A percentile compares a stretch with the other conserved stretches of the same genome.
phyloP scores from a whole-genome alignment of 805 yeast species.

The Yarrowia deformans region DNA sequence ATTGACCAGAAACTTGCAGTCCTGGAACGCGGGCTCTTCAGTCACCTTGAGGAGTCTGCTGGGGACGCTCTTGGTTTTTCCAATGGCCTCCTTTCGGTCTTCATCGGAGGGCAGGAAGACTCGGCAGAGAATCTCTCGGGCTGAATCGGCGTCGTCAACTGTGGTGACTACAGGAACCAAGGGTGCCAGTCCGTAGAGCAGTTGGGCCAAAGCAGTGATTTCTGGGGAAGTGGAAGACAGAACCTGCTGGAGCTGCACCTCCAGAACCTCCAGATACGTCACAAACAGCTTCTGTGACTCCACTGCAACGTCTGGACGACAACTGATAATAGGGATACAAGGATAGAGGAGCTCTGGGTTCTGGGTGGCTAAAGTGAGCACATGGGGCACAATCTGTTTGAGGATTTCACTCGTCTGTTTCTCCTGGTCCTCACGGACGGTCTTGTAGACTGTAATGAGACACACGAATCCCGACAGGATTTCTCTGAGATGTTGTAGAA shows the following conservation, averaged over 20 bases:
- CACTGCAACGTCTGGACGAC: conserved; percentile 22
- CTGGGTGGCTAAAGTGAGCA: conserved; percentile 16
- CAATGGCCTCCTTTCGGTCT: conserved; percentile 46
- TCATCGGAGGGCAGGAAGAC: conserved; percentile 37
- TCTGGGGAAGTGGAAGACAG: background rate
- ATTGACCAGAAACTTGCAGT: conserved; percentile 42
- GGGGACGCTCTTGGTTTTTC: conserved; percentile 42
- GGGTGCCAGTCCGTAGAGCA: conserved; percentile 15
- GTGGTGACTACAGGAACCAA: conserved; percentile 6
- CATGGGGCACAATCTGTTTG: conserved; percentile 16
- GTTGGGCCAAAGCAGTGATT: conserved; percentile 1
- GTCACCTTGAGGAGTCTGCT: conserved; percentile 44
- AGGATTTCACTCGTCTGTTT: conserved; percentile 4
- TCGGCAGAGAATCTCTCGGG: background rate
- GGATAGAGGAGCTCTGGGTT: conserved; percentile 21
- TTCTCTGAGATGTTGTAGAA: conserved; percentile 5
- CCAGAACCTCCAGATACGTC: conserved; percentile 7
- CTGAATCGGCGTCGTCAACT: background rate
- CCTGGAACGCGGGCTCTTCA: conserved; percentile 42
- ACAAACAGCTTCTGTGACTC: conserved; percentile 8
- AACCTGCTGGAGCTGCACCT: background rate
- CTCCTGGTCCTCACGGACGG: conserved; percentile 22
- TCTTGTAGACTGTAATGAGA: conserved; percentile 24
- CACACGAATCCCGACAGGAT: conserved; percentile 34
- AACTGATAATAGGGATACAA: conserved; percentile 26